Base-by-base conservation (phyloP, 148 eudicot genomes). In the Beta vulgaris region DNA sequence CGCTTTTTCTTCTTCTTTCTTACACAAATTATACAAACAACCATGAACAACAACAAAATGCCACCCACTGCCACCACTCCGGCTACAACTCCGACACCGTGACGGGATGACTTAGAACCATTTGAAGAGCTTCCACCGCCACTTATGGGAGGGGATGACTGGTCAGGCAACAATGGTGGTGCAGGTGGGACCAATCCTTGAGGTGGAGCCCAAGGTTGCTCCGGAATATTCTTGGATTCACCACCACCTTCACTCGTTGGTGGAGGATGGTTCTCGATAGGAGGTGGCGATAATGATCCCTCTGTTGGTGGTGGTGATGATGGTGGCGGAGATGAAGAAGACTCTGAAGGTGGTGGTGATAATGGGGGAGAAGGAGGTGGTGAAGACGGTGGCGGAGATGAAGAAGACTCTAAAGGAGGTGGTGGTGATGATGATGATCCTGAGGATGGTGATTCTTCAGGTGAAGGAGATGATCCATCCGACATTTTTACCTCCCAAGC, bases 1-100 rank as follows among this genome's bases (percentile, higher is more conserved):
- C 61, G 32, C 62, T 58, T 75, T 51, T 68, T 86, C 77, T 74
- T 89, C 77, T 81, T 89, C 79, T 62, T 87, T 75, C 58, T 84
- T 0, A 26, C 26, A 49, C 83, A 83, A 10, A 77, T 0, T 13
- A 77, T 25, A 26, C 83, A 84, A 37, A 69, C 11, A 18, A 76
- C 14, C 29, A 79, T 10, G 51, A 76, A 14, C 12, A 88, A 59
- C 35, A 86, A 1, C 25, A 88, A 1, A 6, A 78, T 1, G 2
- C 80, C 85, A 21, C 66, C 76, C 1, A 43, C 54, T 0, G 49
- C 73, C 39, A 70, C 80, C 36, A 73, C 46, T 13, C 82, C 90
- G 1, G 53, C 68, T 59, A 85, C 53, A 2, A 83, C 15, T 32
- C 63, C 65, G 3, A 6, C 13, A 11, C n/a, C 19, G n/a, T n/a